Evolutionary conservation across 495 filamentous ascomycete genomes (phyloP), one percentile per base, ranked within the genome.

Genomic region (Aspergillus diversus): DNA sequence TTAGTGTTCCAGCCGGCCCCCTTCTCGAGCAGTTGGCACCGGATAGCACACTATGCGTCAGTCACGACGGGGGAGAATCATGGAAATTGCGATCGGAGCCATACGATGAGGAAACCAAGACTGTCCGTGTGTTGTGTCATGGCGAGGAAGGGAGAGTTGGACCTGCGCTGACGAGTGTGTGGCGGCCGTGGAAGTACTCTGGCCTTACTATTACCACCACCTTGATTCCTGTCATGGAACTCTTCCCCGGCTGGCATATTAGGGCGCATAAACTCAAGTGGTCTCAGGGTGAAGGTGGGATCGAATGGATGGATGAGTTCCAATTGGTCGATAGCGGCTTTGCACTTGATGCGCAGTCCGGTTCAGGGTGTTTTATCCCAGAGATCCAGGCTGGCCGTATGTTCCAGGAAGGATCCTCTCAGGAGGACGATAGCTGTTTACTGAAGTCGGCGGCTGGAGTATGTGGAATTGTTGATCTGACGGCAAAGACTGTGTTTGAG

Each of bases 1-100:
- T 90, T 72, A 69, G 67, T 55, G 66, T 68, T 2, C 66, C 66
- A 4, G 53, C 54, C 1, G 66, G 61, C 31, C 9, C 16, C 2
- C 33, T 67, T 2, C 55, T 67, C 11, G 42, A 50, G 8, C 65
- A 67, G 49, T 11, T 64, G 4, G 66, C 66, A 4, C 66, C 66
- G 2, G 66, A 68, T 47, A 68, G 54, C 21, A 68, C 66, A 3
- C 27, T 68, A 0, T n/a, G 34, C 48, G 59, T 51, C 3, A 55
- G 47, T 7, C 54, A 54, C 16, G 54, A 62, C 11, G 62, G 37
- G 12, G 66, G 66, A 2, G 58, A 64, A 15, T 59, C 35, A 6
- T 68, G 66, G 66, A 48, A 47, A 15, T 31, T 59, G 4, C 33
- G 61, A 31, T 46, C 35, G 0, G 55, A 52, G 32, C 61, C 57